These are phyloP conservation scores for Cutaneotrichosporon cyanovorans DNA, from an alignment of 1,284 basidiomycete genomes.

Conservation along the genomic window DNA sequence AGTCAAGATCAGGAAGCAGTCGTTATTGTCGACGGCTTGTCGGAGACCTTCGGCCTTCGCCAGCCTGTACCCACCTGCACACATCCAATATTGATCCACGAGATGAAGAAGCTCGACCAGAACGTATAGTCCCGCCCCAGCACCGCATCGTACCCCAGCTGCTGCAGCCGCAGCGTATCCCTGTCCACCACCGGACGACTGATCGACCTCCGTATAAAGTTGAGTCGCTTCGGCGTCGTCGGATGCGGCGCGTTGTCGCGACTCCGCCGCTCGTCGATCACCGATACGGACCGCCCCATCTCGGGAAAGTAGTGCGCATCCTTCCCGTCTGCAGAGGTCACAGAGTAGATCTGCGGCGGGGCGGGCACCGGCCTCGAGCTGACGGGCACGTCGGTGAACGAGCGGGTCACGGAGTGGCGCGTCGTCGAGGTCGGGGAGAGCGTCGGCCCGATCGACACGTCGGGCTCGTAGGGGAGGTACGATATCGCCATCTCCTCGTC, in stretches of 20 bases:
- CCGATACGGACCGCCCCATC: background rate
- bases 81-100: slow-evolving; percentile 39
- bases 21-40: too few relatives aligned
- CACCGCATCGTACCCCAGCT: slow-evolving; percentile 43
- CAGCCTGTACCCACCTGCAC: slow-evolving; percentile 26
- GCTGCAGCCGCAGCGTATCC: slow-evolving; percentile 36
- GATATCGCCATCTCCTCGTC: background rate
- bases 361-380: slow-evolving; percentile 32
- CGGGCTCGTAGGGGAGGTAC: background rate
- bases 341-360: slow-evolving; percentile 16
- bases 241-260: background rate
- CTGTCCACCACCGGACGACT: slow-evolving; percentile 25
- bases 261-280: background rate
- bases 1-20: too few relatives aligned
- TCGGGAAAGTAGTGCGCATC: background rate
- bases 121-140: slow-evolving; percentile 44
- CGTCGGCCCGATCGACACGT: background rate
- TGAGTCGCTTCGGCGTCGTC: slow-evolving; percentile 1
- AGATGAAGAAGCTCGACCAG: slow-evolving; percentile 42
- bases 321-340: background rate
- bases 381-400: slow-evolving; percentile 19
- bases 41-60: background rate
- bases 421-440: slow-evolving; percentile 2
- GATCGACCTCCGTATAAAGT: background rate
- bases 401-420: background rate